A percentile compares a stretch with the other conserved stretches of the same genome.
Conservation (phyloP, 148 eudicot species). For the Fagopyrum homotropicum region DNA sequence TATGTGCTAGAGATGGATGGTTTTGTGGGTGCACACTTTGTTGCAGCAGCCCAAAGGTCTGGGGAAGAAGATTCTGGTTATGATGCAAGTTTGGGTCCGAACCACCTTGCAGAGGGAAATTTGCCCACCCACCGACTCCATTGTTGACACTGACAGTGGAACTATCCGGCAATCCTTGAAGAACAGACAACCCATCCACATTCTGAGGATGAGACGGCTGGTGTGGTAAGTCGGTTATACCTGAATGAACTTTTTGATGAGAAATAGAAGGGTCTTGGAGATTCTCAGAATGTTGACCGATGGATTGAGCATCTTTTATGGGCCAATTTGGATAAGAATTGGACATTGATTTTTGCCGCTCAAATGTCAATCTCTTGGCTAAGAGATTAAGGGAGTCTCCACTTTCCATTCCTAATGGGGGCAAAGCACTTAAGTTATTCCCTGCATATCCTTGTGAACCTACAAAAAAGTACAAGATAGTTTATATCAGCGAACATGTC, state of each 20-base stretch:
- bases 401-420: constrained; percentile 44
- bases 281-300: constrained; percentile 30
- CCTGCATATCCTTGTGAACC: constrained; percentile 67
- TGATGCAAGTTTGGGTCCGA: constrained; percentile 45
- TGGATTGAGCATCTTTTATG: constrained; percentile 41
- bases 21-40: constrained; percentile 58
- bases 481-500: background rate
- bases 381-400: constrained; percentile 50
- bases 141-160: constrained; percentile 36
- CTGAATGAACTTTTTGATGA: constrained; percentile 40
- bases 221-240: constrained; percentile 39
- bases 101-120: constrained; percentile 47
- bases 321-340: constrained; percentile 54
- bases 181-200: constrained; percentile 51
- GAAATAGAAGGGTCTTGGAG: constrained; percentile 32
- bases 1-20: constrained; percentile 35
- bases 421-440: constrained; percentile 30
- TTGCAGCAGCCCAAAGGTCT: constrained; percentile 50
- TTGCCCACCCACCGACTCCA: constrained; percentile 52
- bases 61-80: constrained; percentile 47
- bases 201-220: constrained; percentile 44
- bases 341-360: constrained; percentile 43
- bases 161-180: constrained; percentile 64
- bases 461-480: constrained; percentile 25
- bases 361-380: constrained; percentile 56